Percentiles rank a stretch among this genome's conserved stretches.
phyloP scores from a whole-genome alignment of 1,284 basidiomycete species.

The Marasmius fiardii region DNA sequence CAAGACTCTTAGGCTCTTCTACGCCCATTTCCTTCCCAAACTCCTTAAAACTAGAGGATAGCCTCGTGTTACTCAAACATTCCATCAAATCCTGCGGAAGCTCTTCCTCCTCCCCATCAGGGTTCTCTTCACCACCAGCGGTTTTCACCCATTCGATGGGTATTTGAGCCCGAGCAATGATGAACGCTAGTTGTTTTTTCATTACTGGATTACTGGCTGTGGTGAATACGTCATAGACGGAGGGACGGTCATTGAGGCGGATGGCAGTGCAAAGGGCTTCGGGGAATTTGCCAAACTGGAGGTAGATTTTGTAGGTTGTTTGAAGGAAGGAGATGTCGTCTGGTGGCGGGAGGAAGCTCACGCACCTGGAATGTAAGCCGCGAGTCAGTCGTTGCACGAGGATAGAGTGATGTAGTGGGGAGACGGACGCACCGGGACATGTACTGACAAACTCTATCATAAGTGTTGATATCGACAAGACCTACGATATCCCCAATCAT shows the following conservation, averaged over 20 bases:
- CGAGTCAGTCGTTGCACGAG: neutral
- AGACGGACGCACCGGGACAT: conserved; percentile 79
- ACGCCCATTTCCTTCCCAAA: conserved; percentile 97
- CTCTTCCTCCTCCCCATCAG: conserved; percentile 36
- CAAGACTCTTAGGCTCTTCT: conserved; percentile 85
- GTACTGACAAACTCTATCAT: conserved; percentile 92
- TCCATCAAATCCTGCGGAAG: conserved; percentile 83
- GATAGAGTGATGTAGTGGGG: no score
- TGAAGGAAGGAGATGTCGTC: conserved; percentile 91
- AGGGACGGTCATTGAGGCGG: conserved; percentile 78
- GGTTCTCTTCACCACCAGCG: conserved; percentile 28
- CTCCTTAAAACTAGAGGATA: conserved; percentile 84
- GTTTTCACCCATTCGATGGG: conserved; percentile 90
- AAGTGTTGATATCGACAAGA: conserved; percentile 88
- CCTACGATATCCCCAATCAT: conserved; percentile 78
- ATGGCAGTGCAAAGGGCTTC: conserved; percentile 91
- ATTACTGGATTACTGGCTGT: conserved; percentile 86
- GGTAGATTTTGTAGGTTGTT: conserved; percentile 89
- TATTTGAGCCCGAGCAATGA: conserved; percentile 90
- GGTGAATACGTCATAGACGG: conserved; percentile 85
- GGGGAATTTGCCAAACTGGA: conserved; percentile 85
- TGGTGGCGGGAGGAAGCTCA: conserved; percentile 89
- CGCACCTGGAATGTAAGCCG: conserved; percentile 56
- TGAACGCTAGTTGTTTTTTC: conserved; percentile 94
- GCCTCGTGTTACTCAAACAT: conserved; percentile 80